These are phyloP conservation scores for Chlorella variabilis DNA, from an alignment of 163 green algal genomes.

Conservation along the genomic window DNA sequence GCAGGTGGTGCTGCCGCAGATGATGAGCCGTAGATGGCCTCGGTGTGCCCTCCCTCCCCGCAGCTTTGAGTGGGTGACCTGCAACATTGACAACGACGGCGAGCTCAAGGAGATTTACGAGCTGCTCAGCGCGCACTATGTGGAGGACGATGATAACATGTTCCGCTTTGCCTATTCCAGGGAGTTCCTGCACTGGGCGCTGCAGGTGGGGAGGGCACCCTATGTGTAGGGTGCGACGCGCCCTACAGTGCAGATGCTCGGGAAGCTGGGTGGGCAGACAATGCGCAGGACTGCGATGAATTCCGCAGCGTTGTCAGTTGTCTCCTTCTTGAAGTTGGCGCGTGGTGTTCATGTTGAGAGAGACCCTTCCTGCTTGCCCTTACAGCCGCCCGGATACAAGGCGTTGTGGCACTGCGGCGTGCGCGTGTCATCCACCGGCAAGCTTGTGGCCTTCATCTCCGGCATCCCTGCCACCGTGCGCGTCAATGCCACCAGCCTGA, in stretches of 20 bases:
- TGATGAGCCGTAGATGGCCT: too few relatives aligned
- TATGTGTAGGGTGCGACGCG: too few relatives aligned
- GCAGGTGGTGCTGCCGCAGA: neutral
- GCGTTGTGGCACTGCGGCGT: constrained; percentile 93
- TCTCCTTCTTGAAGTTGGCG: too few relatives aligned
- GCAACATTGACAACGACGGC: constrained; percentile 81
- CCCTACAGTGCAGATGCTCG: too few relatives aligned
- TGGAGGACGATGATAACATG: constrained; percentile 98
- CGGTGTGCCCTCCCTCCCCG: neutral
- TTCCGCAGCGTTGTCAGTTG: too few relatives aligned
- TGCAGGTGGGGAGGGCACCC: constrained; percentile 47
- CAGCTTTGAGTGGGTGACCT: constrained; percentile 93
- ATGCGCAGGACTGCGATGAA: too few relatives aligned
- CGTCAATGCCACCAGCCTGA: constrained; percentile 57
- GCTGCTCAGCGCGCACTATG: constrained; percentile 96
- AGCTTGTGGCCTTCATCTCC: constrained; percentile 95
- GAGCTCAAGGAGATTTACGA: constrained; percentile 82
- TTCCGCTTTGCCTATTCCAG: constrained; percentile 93
- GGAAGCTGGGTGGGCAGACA: too few relatives aligned
- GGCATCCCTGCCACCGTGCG: constrained; percentile 81
- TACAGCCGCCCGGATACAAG: constrained; percentile 82
- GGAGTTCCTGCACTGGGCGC: constrained; percentile 94
- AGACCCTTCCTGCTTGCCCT: too few relatives aligned
- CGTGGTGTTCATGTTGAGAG: too few relatives aligned
- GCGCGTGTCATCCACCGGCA: constrained; percentile 70